Conservation (phyloP, 345 rosid genomes). For the Hibiscus trionum region DNA sequence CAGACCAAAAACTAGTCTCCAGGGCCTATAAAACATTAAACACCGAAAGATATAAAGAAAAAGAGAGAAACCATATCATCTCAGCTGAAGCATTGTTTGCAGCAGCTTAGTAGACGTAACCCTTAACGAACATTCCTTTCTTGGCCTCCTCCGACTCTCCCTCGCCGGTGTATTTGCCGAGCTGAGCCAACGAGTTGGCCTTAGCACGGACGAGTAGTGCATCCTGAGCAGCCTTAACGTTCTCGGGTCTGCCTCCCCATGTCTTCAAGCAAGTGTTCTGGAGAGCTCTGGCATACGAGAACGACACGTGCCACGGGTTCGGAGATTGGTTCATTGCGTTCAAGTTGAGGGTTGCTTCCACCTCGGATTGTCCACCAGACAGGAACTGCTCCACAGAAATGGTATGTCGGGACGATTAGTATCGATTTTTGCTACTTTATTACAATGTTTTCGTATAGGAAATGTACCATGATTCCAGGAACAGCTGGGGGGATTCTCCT, state of each 20-base stretch:
- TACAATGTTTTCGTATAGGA: too few relatives aligned
- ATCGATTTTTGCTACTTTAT: background rate
- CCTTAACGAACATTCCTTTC: conserved; percentile 88
- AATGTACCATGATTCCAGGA: conserved; percentile 92
- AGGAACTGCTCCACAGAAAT: conserved; percentile 55
- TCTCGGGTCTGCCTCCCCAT: conserved; percentile 89
- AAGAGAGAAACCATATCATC: conserved; percentile 5
- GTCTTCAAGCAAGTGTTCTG: conserved; percentile 93
- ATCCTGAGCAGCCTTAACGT: conserved; percentile 77
- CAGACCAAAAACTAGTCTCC: conserved; percentile 40
- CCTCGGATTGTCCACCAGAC: conserved; percentile 99
- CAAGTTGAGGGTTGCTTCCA: conserved; percentile 92
- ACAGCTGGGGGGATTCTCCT: conserved; percentile 90
- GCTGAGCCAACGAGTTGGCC: conserved; percentile 92
- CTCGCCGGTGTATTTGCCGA: conserved; percentile 81
- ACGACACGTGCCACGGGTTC: conserved; percentile 94
- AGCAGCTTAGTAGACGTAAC: conserved; percentile 51
- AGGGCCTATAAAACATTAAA: conserved; percentile 24
- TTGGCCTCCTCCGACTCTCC: conserved; percentile 95
- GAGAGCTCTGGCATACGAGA: conserved; percentile 94
- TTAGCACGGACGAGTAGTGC: conserved; percentile 61
- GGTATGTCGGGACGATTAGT: too few relatives aligned
- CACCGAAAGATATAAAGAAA: conserved; percentile 10
- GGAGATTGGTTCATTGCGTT: conserved; percentile 92
- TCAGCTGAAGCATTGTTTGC: conserved; percentile 8